A percentile compares a stretch with the other conserved stretches of the same genome.
Evolutionary conservation across 2,329 filamentous ascomycete species (phyloP).

Genomic region (Incumbomyces lentus): DNA sequence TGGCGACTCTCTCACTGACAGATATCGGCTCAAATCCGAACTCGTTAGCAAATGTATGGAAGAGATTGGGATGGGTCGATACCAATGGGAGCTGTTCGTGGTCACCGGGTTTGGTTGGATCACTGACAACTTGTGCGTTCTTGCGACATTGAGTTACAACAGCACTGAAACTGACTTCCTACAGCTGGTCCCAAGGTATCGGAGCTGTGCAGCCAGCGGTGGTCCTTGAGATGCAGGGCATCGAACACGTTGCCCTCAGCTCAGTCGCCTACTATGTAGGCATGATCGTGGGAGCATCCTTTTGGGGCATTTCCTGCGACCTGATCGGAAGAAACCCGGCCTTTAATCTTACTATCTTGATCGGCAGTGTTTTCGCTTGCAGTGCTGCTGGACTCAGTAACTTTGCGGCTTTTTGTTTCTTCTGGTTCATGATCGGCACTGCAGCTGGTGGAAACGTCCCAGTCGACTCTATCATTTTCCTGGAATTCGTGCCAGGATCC

Average conservation of each 20-base stretch:
- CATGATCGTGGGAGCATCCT: conserved; percentile 49
- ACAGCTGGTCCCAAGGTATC: conserved; percentile 30
- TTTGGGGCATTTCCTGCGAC: conserved; percentile 59
- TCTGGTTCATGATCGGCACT: conserved; percentile 9
- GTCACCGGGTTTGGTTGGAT: conserved; percentile 34
- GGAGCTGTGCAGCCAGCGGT: conserved; percentile 24
- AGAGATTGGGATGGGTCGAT: conserved; percentile 67
- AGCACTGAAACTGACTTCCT: too few species aligned
- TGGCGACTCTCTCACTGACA: conserved; percentile 27
- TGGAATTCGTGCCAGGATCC: conserved; percentile 45
- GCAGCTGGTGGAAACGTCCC: conserved; percentile 12
- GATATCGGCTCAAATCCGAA: conserved; percentile 54
- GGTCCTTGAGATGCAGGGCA: conserved; percentile 15
- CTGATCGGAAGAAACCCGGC: conserved; percentile 53
- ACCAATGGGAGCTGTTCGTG: conserved; percentile 54
- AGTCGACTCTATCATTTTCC: conserved; percentile 16
- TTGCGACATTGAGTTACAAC: too few species aligned
- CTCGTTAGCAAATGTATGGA: conserved; percentile 76
- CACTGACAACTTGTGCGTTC: conserved; percentile 52
- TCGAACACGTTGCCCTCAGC: conserved; percentile 56
- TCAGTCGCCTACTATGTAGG: conserved; percentile 69
- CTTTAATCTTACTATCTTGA: conserved; percentile 56
- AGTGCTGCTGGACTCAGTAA: conserved; percentile 56
- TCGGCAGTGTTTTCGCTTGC: conserved; percentile 47
- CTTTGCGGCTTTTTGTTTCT: conserved; percentile 13